Percentiles rank a stretch among this genome's conserved stretches.
phyloP scores from a whole-genome alignment of 768 basidiomycete genomes.

The Peribolospora baueri region DNA sequence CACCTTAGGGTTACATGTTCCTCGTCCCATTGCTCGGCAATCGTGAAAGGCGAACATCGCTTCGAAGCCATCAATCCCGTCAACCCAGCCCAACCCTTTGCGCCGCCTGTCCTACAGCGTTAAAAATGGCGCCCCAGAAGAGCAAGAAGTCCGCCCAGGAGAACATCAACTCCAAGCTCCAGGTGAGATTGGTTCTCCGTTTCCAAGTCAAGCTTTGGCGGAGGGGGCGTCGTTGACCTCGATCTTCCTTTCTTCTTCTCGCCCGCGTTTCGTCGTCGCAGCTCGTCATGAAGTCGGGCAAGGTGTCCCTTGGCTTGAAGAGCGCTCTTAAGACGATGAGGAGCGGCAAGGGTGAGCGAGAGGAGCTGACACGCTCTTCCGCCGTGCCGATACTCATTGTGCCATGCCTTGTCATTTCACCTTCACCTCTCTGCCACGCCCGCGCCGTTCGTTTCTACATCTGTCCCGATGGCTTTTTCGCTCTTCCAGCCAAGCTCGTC shows the following conservation, averaged over 20 bases:
- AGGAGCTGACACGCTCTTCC: not conserved
- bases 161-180: slow-evolving; percentile 14
- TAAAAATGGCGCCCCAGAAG: slow-evolving; percentile 4
- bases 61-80: not conserved
- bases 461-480: not conserved
- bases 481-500: slow-evolving; percentile 67
- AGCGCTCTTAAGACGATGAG: slow-evolving; percentile 97
- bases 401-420: not conserved
- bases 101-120: not conserved
- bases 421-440: not conserved
- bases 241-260: too few relatives aligned
- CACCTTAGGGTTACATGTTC: not conserved
- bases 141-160: slow-evolving; percentile 9
- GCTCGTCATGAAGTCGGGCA: slow-evolving; percentile 96
- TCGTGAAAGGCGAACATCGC: not conserved
- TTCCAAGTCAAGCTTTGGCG: too few relatives aligned
- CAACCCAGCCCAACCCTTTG: not conserved
- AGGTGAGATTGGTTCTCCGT: too few relatives aligned
- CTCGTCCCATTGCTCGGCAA: not conserved
- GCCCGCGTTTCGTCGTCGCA: slow-evolving; percentile 6
- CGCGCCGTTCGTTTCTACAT: not conserved
- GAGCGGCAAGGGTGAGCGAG: slow-evolving; percentile 68
- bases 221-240: too few relatives aligned
- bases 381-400: not conserved
- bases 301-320: slow-evolving; percentile 94